phyloP scores from a whole-genome alignment of 1,284 basidiomycete species.

The Ganoderma lucidum region DNA sequence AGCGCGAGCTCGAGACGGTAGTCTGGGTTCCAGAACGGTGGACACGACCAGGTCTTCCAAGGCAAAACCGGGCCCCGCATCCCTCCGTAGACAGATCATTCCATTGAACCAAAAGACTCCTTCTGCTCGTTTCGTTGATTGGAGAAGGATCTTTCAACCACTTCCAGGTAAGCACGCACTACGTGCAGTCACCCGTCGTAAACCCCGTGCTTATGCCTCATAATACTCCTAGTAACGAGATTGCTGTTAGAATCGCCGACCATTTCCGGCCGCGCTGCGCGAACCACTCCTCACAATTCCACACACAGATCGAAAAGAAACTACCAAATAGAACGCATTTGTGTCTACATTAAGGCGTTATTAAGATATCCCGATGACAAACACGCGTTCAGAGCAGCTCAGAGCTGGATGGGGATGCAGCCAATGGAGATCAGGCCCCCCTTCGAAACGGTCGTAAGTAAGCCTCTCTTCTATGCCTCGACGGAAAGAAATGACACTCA shows the following conservation, averaged over 20 bases:
- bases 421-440: conserved; percentile 34
- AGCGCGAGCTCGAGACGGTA: too few relatives aligned
- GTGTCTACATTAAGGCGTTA: not conserved
- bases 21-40: too few relatives aligned
- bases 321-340: not conserved
- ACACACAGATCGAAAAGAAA: not conserved
- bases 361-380: not conserved
- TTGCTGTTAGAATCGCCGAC: too few relatives aligned
- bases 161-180: not conserved
- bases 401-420: conserved; percentile 33
- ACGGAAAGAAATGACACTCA: conserved; percentile 11
- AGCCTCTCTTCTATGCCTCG: not conserved
- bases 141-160: not conserved
- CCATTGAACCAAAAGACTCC: too few relatives aligned
- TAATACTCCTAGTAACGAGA: too few relatives aligned
- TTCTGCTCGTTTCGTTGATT: too few relatives aligned
- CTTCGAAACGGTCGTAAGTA: conserved; percentile 7
- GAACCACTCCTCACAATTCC: not conserved
- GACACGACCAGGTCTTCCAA: too few relatives aligned
- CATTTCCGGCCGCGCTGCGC: too few relatives aligned
- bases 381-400: not conserved
- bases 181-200: not conserved
- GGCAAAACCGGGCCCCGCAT: too few relatives aligned
- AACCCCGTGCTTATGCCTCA: not conserved
- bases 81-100: too few relatives aligned